These are phyloP conservation scores for Trichoderma erinaceum DNA, from an alignment of 495 filamentous ascomycete genomes.

Conservation along the genomic window DNA sequence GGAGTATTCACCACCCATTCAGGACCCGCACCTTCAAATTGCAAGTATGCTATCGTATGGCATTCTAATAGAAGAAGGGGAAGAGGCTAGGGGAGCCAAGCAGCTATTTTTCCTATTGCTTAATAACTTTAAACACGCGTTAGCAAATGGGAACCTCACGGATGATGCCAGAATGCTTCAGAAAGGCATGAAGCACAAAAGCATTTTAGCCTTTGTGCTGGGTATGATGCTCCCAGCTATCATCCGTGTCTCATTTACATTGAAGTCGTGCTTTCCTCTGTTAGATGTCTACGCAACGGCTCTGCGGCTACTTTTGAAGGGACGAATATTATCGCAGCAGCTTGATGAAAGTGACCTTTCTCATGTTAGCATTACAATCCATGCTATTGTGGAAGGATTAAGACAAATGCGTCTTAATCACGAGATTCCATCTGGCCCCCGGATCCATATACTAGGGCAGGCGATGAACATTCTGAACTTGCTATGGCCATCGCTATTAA, in stretches of 20 bases:
- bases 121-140: conserved; percentile 45
- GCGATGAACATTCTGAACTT: not conserved
- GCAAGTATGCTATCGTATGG: conserved; percentile 46
- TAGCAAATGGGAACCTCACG: conserved; percentile 34
- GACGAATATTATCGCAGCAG: not conserved
- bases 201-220: conserved; percentile 40
- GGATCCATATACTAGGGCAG: conserved; percentile 5
- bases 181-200: conserved; percentile 33
- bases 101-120: conserved; percentile 46
- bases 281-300: conserved; percentile 35
- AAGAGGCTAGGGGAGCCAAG: conserved; percentile 32
- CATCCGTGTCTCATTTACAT: conserved; percentile 24
- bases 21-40: conserved; percentile 44
- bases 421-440: not conserved
- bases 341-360: conserved; percentile 1
- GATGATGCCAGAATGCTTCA: conserved; percentile 35
- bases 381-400: not conserved
- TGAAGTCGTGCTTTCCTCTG: conserved; percentile 29
- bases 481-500: conserved; percentile 13
- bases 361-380: not conserved
- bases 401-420: not conserved
- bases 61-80: conserved; percentile 36
- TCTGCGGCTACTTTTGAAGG: not conserved
- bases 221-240: conserved; percentile 39
- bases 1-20: conserved; percentile 42